These are phyloP conservation scores for Mortierella sp. DNA, from an alignment of 371 early-diverging fungal species.

Conservation along the genomic window DNA sequence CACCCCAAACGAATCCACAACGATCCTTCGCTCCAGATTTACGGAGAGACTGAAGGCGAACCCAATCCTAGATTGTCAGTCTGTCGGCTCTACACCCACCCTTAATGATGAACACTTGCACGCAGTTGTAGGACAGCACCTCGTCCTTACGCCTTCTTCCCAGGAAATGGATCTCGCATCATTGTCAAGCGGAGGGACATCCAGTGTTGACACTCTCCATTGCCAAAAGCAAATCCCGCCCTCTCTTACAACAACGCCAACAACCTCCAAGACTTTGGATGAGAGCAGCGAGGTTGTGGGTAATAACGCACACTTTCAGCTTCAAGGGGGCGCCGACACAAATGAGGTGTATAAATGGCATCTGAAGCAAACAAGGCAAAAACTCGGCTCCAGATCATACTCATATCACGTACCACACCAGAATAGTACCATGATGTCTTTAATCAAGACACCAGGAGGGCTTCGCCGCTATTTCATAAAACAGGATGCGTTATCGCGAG, in stretches of 20 bases:
- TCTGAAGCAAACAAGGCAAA: constrained; percentile 31
- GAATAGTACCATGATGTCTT: neutral
- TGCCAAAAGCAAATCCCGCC: neutral
- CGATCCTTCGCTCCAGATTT: constrained; percentile 23
- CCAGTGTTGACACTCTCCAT: neutral
- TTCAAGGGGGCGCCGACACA: constrained; percentile 66
- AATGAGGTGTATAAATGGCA: constrained; percentile 75
- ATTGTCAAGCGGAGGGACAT: neutral
- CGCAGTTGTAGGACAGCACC: constrained; percentile 40
- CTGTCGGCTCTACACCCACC: constrained; percentile 5
- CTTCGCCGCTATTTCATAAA: constrained; percentile 78
- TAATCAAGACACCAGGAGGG: constrained; percentile 76
- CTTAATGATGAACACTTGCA: constrained; percentile 31
- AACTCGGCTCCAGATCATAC: constrained; percentile 21
- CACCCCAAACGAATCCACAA: neutral
- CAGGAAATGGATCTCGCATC: neutral
- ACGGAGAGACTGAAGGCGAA: constrained; percentile 27
- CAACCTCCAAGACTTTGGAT: constrained; percentile 1
- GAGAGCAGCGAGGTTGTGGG: constrained; percentile 4
- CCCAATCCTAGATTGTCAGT: constrained; percentile 4
- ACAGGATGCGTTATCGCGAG: constrained; percentile 60
- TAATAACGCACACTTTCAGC: constrained; percentile 40
- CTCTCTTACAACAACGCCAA: neutral
- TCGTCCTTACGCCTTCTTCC: constrained; percentile 17
- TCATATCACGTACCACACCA: constrained; percentile 37